Percentiles rank a stretch among this genome's conserved stretches.
These are phyloP conservation scores for Triangularia verruculosa DNA, from an alignment of 2,329 filamentous ascomycete species.

Conservation along the genomic window DNA sequence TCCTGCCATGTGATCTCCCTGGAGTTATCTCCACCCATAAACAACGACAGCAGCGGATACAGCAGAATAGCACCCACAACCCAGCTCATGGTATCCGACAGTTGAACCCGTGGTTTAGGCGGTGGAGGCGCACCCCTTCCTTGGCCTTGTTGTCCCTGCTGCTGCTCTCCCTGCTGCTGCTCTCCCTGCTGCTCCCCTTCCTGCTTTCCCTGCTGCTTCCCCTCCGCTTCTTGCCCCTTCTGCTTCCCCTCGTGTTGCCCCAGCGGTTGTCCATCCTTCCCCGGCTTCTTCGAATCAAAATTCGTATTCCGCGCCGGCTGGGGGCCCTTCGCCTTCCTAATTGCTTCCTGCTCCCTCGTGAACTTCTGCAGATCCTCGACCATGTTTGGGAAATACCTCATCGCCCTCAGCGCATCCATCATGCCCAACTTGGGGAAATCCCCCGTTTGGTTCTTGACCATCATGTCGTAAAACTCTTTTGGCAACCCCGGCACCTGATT, in stretches of 20 bases:
- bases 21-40: constrained; percentile 40
- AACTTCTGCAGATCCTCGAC: constrained; percentile 40
- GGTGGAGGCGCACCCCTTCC: constrained; percentile 14
- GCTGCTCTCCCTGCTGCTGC: constrained; percentile 23
- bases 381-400: constrained; percentile 48
- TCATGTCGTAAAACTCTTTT: constrained; percentile 58
- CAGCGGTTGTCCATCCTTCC: constrained; percentile 23
- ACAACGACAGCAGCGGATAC: constrained; percentile 42
- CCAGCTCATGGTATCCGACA: constrained; percentile 53
- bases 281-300: constrained; percentile 28
- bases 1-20: constrained; percentile 97
- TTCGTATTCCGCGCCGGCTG: constrained; percentile 15
- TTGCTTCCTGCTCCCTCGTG: not conserved
- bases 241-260: constrained; percentile 18
- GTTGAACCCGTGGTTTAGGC: constrained; percentile 26
- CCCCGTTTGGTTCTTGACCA: constrained; percentile 56
- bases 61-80: constrained; percentile 44
- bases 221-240: constrained; percentile 27
- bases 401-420: constrained; percentile 54
- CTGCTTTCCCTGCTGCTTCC: constrained; percentile 30
- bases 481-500: constrained; percentile 70
- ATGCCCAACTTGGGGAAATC: constrained; percentile 31
- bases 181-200: constrained; percentile 4
- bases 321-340: constrained; percentile 19
- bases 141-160: constrained; percentile 23